Evolutionary conservation across 2,329 filamentous ascomycete species (phyloP).

Genomic region (Phialophora chinensis): DNA sequence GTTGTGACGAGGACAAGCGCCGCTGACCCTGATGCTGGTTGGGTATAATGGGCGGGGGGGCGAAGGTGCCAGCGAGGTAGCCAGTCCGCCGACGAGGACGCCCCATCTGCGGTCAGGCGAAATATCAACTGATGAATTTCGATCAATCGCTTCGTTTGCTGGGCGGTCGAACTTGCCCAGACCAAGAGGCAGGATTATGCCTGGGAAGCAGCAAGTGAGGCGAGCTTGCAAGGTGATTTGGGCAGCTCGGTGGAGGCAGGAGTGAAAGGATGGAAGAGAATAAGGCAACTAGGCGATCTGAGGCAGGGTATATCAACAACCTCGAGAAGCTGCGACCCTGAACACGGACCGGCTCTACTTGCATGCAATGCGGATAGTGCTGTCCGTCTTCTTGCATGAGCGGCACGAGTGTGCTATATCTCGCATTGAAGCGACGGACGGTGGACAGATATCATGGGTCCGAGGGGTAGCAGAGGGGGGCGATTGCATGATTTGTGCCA

Average conservation of each 20-base stretch:
- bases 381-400: constrained; percentile 10
- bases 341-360: background rate
- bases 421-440: background rate
- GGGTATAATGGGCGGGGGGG: constrained; percentile 13
- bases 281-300: constrained; percentile 26
- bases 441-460: background rate
- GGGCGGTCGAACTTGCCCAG: constrained; percentile 1
- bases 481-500: constrained; percentile 8
- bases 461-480: background rate
- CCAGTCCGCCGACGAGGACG: constrained; percentile 27
- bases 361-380: background rate
- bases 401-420: constrained; percentile 2
- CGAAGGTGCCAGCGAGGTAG: constrained; percentile 25
- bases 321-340: background rate
- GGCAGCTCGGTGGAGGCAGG: constrained; percentile 4
- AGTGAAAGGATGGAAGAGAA: constrained; percentile 14
- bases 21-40: constrained; percentile 4
- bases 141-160: background rate
- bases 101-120: constrained; percentile 28
- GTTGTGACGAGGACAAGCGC: constrained; percentile 10
- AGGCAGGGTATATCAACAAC: constrained; percentile 24
- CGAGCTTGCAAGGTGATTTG: constrained; percentile 15
- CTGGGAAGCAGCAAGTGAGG: constrained; percentile 8
- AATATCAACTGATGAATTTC: constrained; percentile 2
- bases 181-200: constrained; percentile 14